These are phyloP conservation scores for Vanrija pseudolonga DNA, from an alignment of 1,284 basidiomycete genomes.

Conservation along the genomic window DNA sequence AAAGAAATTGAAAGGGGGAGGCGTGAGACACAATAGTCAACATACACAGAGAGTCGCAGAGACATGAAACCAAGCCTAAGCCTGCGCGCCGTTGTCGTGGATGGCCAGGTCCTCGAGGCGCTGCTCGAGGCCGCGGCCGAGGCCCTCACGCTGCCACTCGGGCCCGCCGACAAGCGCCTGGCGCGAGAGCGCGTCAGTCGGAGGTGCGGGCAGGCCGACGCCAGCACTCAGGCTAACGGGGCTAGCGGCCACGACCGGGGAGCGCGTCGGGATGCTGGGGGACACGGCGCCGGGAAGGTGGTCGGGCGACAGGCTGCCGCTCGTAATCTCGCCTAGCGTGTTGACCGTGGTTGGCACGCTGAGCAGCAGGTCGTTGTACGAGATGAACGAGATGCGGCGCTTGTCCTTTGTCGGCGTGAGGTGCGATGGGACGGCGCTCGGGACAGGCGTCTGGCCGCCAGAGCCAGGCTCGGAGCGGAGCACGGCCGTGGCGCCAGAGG, in stretches of 20 bases:
- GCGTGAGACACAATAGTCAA: no score
- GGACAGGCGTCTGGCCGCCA: no score
- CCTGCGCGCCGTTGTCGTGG: conserved; percentile 1
- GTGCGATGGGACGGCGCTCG: conserved; percentile 54
- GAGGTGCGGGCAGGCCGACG: not conserved
- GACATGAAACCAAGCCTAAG: no score
- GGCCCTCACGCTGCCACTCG: conserved; percentile 76
- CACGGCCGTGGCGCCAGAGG: conserved; percentile 3
- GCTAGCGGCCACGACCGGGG: conserved; percentile 34
- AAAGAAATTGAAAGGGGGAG: no score
- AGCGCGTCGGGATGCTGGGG: conserved; percentile 49
- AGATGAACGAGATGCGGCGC: conserved; percentile 73
- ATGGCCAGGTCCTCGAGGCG: conserved; percentile 57
- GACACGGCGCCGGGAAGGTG: conserved; percentile 46
- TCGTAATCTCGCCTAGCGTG: conserved; percentile 67
- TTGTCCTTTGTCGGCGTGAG: conserved; percentile 51
- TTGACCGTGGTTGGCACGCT: conserved; percentile 68
- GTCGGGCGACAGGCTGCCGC: conserved; percentile 47
- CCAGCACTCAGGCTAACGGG: not conserved
- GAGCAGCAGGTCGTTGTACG: conserved; percentile 74
- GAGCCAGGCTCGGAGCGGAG: not conserved
- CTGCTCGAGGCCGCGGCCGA: conserved; percentile 75
- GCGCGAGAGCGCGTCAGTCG: conserved; percentile 37
- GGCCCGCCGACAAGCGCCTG: conserved; percentile 49
- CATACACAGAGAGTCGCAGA: no score